Base-by-base conservation (phyloP, 2,329 filamentous ascomycete genomes). In the Colletotrichum siamense region DNA sequence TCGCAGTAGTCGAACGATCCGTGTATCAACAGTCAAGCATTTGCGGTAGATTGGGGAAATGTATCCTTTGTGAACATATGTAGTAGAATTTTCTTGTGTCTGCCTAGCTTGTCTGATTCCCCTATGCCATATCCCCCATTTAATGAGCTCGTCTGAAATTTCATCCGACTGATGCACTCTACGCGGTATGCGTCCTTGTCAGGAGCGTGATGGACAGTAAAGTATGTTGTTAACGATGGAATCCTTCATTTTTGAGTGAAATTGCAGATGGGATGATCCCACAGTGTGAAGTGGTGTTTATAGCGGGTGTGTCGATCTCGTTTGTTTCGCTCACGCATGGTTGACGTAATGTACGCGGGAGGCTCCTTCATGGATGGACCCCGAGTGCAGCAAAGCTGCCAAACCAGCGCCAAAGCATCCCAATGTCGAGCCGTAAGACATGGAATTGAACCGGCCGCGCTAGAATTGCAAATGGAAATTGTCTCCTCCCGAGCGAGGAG, bases 41-140 rank as follows among this genome's bases (percentile, higher is more conserved):
- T 67, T 75, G 72, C 72, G 82, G 81, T 84, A 80, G 82, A 83
- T 82, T 85, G 86, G 85, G 80, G 80, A 81, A 79, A 82, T 81
- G 81, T 84, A 81, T 82, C 84, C 81, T 83, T 84, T 87, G 85
- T 88, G 84, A 86, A 87, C 86, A 87, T 84, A 83, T 85, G 81
- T 86, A 85, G 85, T 85, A 86, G 85, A 87, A 84, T 84, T 83
- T 73, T 78, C 59, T 76, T 76, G 65, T 74, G 70, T 67, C 66
- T 74, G 74, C 74, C 70, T 76, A 76, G 71, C 70, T 76, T 74
- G 74, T 67, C 71, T 76, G 72, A 69, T 73, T 73, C 55, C 57
- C 34, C 69, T 59, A 71, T 59, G 65, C 52, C 62, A 59, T 69
- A 61, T 61, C 30, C 13, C 28, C 36, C 65, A 62, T 30, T 61